Percentiles rank a stretch among this genome's conserved stretches.
phyloP scores from a whole-genome alignment of 805 yeast genomes.

The Pichia phayaonensis region DNA sequence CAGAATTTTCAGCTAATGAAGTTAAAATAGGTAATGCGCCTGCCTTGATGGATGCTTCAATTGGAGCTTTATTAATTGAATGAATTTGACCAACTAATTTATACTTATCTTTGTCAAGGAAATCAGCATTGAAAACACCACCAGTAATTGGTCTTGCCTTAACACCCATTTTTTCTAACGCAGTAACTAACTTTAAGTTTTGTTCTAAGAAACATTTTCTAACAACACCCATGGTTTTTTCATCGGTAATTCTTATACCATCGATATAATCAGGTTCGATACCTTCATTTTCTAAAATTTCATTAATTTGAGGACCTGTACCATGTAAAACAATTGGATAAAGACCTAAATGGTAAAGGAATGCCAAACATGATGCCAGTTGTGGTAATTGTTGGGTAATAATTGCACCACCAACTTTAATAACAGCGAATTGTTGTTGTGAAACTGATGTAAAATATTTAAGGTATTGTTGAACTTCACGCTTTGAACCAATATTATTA shows the following conservation, averaged over 20 bases:
- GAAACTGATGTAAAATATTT: constrained; percentile 94
- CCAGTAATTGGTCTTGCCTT: constrained; percentile 98
- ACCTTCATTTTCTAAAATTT: constrained; percentile 84
- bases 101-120: constrained; percentile 83
- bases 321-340: constrained; percentile 97
- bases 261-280: constrained; percentile 94
- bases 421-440: constrained; percentile 95
- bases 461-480: constrained; percentile 96
- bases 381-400: constrained; percentile 91
- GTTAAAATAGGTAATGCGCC: constrained; percentile 97
- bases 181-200: constrained; percentile 89
- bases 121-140: constrained; percentile 93
- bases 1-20: constrained; percentile 91
- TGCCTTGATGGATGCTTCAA: constrained; percentile 90
- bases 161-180: constrained; percentile 92
- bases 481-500: constrained; percentile 93
- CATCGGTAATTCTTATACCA: constrained; percentile 94
- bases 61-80: constrained; percentile 78
- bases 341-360: constrained; percentile 92
- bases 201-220: constrained; percentile 94
- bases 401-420: constrained; percentile 98
- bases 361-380: constrained; percentile 91
- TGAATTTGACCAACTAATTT: constrained; percentile 87
- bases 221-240: constrained; percentile 91
- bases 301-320: constrained; percentile 98